Conservation (phyloP, 805 yeast genomes). For the Debaryomyces castellii region DNA sequence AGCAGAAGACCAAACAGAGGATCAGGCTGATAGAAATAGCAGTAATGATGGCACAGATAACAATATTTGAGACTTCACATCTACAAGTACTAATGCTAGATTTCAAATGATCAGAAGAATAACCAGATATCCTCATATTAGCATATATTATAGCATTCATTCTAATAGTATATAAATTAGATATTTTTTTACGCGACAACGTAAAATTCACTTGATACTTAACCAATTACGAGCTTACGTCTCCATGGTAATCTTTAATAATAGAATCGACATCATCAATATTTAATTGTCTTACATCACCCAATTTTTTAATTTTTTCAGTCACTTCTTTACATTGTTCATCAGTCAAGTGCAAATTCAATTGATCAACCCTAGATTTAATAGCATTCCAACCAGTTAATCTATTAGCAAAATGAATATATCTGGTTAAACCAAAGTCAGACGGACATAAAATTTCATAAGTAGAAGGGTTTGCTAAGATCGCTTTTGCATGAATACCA, state of each 20-base stretch:
- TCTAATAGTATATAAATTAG: neutral
- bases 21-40: neutral
- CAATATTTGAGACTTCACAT: no score
- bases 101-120: no score
- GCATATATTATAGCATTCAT: neutral
- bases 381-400: constrained; percentile 99
- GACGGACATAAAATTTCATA: constrained; percentile 93
- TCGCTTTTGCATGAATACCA: constrained; percentile 98
- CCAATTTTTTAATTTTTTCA: constrained; percentile 85
- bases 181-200: no score
- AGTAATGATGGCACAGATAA: no score
- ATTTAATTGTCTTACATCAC: constrained; percentile 90
- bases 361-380: constrained; percentile 96
- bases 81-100: no score
- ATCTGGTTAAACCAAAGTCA: constrained; percentile 94
- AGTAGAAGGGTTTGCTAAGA: constrained; percentile 97
- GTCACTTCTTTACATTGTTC: constrained; percentile 96
- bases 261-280: constrained; percentile 98
- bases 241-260: constrained; percentile 89
- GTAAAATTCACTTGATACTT: no score
- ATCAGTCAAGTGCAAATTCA: constrained; percentile 85
- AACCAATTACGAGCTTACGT: constrained; percentile 14
- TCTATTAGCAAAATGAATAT: constrained; percentile 97
- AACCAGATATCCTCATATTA: no score
- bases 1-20: constrained; percentile 7